Evolutionary conservation across 306 rosid species (phyloP).

Genomic region (Cicer bijugum): DNA sequence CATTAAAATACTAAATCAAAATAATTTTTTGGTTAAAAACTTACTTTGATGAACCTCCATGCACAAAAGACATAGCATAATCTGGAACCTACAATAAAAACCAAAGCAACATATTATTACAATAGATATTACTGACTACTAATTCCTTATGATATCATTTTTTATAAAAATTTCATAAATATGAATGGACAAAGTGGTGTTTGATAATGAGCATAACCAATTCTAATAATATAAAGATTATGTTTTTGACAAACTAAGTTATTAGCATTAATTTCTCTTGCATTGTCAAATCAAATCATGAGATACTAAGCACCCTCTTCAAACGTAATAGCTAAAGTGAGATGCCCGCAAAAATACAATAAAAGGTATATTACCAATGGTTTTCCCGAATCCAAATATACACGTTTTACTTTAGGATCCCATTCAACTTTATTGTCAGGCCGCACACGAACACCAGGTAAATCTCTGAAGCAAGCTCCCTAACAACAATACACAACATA

Average conservation of each 20-base stretch:
- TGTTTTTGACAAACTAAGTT: neutral
- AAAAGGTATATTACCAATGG: slow-evolving; percentile 62
- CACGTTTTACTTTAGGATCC: slow-evolving; percentile 66
- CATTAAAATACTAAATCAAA: slow-evolving; percentile 3
- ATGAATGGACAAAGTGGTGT: neutral
- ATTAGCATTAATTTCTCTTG: neutral
- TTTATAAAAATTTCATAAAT: neutral
- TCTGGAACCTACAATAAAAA: slow-evolving; percentile 63
- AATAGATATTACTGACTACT: neutral
- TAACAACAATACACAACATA: slow-evolving; percentile 7
- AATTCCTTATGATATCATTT: neutral
- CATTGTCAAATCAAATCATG: neutral
- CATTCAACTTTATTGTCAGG: slow-evolving; percentile 63
- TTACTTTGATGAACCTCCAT: slow-evolving; percentile 78
- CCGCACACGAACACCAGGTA: slow-evolving; percentile 76
- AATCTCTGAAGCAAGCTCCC: slow-evolving; percentile 86
- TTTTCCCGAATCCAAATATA: slow-evolving; percentile 69
- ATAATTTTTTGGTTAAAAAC: slow-evolving; percentile 8
- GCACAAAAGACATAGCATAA: slow-evolving; percentile 74
- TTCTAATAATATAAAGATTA: neutral
- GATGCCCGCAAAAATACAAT: neutral
- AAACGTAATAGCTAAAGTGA: neutral
- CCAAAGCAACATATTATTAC: neutral
- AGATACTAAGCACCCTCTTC: neutral
- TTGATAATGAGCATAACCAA: neutral